phyloP scores from a whole-genome alignment of 106 monocot species.

The Gastrodia elata region DNA sequence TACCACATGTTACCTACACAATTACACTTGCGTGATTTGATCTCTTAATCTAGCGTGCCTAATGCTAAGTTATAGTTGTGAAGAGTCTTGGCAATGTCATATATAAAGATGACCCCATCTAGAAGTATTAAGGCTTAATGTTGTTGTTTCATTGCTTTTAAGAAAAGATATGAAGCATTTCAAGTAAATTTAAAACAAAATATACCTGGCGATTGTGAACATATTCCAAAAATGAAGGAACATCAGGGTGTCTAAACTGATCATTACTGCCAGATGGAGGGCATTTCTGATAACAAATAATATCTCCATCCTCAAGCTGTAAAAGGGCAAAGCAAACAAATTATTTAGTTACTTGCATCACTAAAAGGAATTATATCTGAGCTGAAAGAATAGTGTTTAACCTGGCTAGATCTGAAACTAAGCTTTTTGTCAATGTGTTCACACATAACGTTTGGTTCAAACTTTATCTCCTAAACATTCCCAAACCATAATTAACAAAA shows the following conservation, averaged over 20 bases:
- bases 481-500: neutral
- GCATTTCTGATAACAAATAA: constrained; percentile 83
- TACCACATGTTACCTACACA: no score
- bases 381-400: constrained; percentile 11
- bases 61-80: no score
- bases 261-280: constrained; percentile 32
- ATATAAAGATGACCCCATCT: no score
- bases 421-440: constrained; percentile 79
- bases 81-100: no score
- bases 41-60: no score
- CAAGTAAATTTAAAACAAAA: neutral
- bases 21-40: no score
- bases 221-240: constrained; percentile 93
- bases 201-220: constrained; percentile 91
- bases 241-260: constrained; percentile 56
- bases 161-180: no score
- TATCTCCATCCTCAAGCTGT: constrained; percentile 98
- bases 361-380: constrained; percentile 2
- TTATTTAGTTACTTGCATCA: neutral
- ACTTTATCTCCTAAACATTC: constrained; percentile 83
- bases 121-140: no score
- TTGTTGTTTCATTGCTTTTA: no score
- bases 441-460: constrained; percentile 96
- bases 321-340: neutral
- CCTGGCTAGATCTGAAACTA: constrained; percentile 81